A percentile compares a stretch with the other conserved stretches of the same genome.
phyloP scores from a whole-genome alignment of 192 early-diverging fungal species.

The Coemansia sp. region DNA sequence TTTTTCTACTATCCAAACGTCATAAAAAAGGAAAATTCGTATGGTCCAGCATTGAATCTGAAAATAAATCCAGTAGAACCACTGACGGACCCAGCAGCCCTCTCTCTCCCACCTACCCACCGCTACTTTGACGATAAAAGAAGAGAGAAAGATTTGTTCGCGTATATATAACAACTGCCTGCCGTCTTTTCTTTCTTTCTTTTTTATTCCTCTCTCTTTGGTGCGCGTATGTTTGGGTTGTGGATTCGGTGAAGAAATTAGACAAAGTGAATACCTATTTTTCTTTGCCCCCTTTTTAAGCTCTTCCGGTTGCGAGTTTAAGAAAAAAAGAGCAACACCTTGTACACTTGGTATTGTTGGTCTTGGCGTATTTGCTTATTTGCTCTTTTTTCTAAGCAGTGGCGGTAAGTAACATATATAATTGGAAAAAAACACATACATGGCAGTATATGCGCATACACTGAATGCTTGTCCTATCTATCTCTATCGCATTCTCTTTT shows the following conservation, averaged over 20 bases:
- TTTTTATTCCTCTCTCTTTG: neutral
- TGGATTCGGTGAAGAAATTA: neutral
- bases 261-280: neutral
- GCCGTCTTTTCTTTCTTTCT: neutral
- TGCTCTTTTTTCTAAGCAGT: too few relatives aligned
- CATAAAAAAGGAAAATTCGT: neutral
- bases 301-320: too few relatives aligned
- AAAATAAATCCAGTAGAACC: too few relatives aligned
- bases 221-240: neutral
- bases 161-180: too few relatives aligned
- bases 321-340: too few relatives aligned
- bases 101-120: too few relatives aligned
- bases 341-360: too few relatives aligned
- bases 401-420: neutral
- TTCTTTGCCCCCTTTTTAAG: neutral
- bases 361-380: too few relatives aligned
- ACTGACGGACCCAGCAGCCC: too few relatives aligned
- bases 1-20: neutral
- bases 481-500: neutral
- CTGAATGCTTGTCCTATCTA: too few relatives aligned
- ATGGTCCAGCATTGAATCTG: slow-evolving; percentile 3
- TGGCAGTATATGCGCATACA: too few relatives aligned
- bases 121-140: neutral
- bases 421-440: too few relatives aligned
- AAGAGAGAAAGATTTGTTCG: neutral